These are phyloP conservation scores for Platanthera zijinensis DNA, from an alignment of 106 monocot species.

Conservation along the genomic window DNA sequence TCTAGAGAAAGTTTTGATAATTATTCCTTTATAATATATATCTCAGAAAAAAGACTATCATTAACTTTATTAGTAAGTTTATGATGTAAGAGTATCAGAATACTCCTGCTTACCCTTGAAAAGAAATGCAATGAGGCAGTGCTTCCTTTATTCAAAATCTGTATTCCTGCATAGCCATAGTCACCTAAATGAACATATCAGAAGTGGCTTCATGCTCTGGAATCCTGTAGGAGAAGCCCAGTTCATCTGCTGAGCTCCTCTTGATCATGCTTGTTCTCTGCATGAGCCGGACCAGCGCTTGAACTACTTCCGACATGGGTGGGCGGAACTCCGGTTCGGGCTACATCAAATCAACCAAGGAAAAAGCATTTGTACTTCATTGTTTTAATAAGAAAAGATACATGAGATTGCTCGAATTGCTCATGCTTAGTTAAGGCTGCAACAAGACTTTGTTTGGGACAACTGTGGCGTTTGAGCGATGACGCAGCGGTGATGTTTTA, in stretches of 20 bases:
- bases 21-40: too few relatives aligned
- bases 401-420: too few relatives aligned
- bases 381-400: neutral
- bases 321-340: constrained; percentile 66
- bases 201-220: constrained; percentile 32
- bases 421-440: too few relatives aligned
- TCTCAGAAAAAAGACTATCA: too few relatives aligned
- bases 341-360: constrained; percentile 17
- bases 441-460: too few relatives aligned
- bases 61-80: too few relatives aligned
- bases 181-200: constrained; percentile 14
- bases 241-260: constrained; percentile 42
- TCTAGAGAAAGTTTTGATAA: too few relatives aligned
- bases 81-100: neutral
- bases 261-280: constrained; percentile 38
- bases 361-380: neutral
- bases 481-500: too few relatives aligned
- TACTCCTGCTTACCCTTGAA: neutral
- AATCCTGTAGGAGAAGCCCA: constrained; percentile 34
- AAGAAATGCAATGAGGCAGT: neutral
- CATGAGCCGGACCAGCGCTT: constrained; percentile 37
- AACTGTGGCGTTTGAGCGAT: too few relatives aligned
- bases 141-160: neutral
- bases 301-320: constrained; percentile 57
- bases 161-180: neutral